phyloP scores from a whole-genome alignment of 176 grass and related monocot species.

The Ananas comosus region DNA sequence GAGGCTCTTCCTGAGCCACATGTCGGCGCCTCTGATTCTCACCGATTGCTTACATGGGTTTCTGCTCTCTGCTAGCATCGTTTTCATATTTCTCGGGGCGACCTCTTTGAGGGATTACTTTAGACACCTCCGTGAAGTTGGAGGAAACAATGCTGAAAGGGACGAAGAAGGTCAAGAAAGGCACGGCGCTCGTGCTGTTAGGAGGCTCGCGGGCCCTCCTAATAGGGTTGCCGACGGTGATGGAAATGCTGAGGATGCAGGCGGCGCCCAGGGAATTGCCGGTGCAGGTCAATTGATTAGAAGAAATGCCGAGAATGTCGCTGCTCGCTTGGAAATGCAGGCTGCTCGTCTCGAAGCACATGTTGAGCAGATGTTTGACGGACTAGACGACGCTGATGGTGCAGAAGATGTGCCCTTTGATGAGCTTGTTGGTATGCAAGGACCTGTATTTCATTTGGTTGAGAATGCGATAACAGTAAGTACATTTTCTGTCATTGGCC shows the following conservation, averaged over 20 bases:
- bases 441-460: slow-evolving; percentile 97
- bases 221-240: slow-evolving; percentile 58
- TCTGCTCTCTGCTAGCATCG: slow-evolving; percentile 91
- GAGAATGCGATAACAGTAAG: slow-evolving; percentile 98
- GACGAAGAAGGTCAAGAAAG: slow-evolving; percentile 75
- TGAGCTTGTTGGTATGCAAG: slow-evolving; percentile 97
- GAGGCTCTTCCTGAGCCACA: slow-evolving; percentile 83
- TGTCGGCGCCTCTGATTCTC: slow-evolving; percentile 75
- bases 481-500: slow-evolving; percentile 3
- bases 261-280: slow-evolving; percentile 62
- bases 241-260: slow-evolving; percentile 57
- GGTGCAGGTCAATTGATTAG: slow-evolving; percentile 78
- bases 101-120: slow-evolving; percentile 96
- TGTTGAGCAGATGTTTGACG: slow-evolving; percentile 99
- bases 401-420: slow-evolving; percentile 98
- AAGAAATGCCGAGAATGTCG: slow-evolving; percentile 97
- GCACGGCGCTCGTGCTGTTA: slow-evolving; percentile 89
- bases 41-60: slow-evolving; percentile 96
- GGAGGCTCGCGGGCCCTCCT: slow-evolving; percentile 66
- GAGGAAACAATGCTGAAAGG: slow-evolving; percentile 80
- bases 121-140: slow-evolving; percentile 87
- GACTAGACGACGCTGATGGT: slow-evolving; percentile 93
- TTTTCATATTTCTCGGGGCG: slow-evolving; percentile 97
- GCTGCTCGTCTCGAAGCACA: slow-evolving; percentile 78
- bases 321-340: slow-evolving; percentile 69